Base-by-base conservation (phyloP, 2,329 filamentous ascomycete species). In the Colletotrichum siamense region DNA sequence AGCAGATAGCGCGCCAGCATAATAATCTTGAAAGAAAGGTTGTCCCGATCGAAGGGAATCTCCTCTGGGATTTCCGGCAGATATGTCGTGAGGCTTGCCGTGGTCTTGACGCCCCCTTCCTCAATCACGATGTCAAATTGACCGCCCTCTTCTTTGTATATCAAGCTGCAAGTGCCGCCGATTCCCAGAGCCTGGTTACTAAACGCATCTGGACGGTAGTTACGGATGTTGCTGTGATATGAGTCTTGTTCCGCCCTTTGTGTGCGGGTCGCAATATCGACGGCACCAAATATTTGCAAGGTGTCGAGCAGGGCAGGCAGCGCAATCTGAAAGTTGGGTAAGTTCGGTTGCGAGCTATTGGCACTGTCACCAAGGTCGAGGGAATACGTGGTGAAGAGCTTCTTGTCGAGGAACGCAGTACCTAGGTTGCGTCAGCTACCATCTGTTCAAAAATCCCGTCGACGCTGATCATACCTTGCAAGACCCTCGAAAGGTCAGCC, bases 241-340 rank as follows among this genome's bases (percentile, higher is more conserved):
- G 88, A 87, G 77, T 93, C 92, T 75, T 89, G 86, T 15, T 93
- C 92, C 8, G 89, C 86, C 80, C 90, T 92, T 67, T 90, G 88
- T 65, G 90, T 87, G 78, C 91, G 90, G 55, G 87, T 88, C 8
- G 91, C 87, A 16, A 92, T 89, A 79, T 95, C 94, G 62, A 96
- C 91, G n/a, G 96, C 92, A 66, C 95, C 95, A 81, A 99, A 98
- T 66, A 99, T 99, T 82, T 98, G 96, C 9, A 99, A 90, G 0
- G 96, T 98, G 86, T 99, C 97, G 69, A 99, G 91, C 5, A 99
- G 91, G 22, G 96, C 95, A 6, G 94, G 90, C 10, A 99, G 91
- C 3, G 96, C 97, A 78, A 99, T 94, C 82, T 98, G 94, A 82
- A 99, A 99, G 68, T 91, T 91, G 9, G 95, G 93, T 34, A 91